Conservation (phyloP, 2,329 filamentous ascomycete species). For the Graphilbum ipis-grandicollis region DNA sequence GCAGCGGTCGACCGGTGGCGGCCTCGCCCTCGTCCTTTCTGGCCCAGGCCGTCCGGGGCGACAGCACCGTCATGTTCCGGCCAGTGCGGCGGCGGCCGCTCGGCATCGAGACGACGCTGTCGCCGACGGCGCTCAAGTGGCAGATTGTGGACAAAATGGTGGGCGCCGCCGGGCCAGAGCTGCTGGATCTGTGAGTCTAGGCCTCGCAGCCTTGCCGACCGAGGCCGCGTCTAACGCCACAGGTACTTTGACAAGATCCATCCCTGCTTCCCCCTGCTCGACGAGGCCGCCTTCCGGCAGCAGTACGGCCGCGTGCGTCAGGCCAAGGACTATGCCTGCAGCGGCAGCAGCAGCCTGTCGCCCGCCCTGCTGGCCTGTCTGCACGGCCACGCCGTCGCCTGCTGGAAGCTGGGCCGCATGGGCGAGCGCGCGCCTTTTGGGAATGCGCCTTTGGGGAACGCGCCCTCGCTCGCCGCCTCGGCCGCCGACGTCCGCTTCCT, state of each 20-base stretch:
- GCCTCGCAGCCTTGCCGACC: slow-evolving; percentile 18
- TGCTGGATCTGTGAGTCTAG: slow-evolving; percentile 29
- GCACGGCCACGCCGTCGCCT: slow-evolving; percentile 38
- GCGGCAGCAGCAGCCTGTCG: too few species aligned
- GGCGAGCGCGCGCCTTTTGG: too few species aligned
- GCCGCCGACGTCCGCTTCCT: slow-evolving; percentile 40
- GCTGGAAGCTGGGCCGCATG: too few species aligned
- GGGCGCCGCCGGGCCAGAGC: slow-evolving; percentile 29
- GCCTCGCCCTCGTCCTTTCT: too few species aligned
- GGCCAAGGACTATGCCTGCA: too few species aligned
- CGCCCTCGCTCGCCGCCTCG: slow-evolving; percentile 22
- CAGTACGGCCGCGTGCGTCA: slow-evolving; percentile 26
- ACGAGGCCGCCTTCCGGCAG: slow-evolving; percentile 30
- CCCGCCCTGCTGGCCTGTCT: slow-evolving; percentile 38
- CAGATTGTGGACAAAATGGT: slow-evolving; percentile 40
- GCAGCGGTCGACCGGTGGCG: too few species aligned
- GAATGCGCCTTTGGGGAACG: slow-evolving; percentile 11
- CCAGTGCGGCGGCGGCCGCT: slow-evolving; percentile 1
- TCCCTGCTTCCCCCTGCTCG: slow-evolving; percentile 42
- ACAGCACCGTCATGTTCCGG: slow-evolving; percentile 1
- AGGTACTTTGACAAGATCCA: slow-evolving; percentile 38
- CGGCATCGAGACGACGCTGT: not conserved
- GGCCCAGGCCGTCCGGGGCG: not conserved
- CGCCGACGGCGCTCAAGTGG: not conserved
- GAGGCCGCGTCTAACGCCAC: slow-evolving; percentile 11